A percentile compares a stretch with the other conserved stretches of the same genome.
Evolutionary conservation across 176 grass and related monocot species (phyloP).

Genomic region (Stipa capillata): DNA sequence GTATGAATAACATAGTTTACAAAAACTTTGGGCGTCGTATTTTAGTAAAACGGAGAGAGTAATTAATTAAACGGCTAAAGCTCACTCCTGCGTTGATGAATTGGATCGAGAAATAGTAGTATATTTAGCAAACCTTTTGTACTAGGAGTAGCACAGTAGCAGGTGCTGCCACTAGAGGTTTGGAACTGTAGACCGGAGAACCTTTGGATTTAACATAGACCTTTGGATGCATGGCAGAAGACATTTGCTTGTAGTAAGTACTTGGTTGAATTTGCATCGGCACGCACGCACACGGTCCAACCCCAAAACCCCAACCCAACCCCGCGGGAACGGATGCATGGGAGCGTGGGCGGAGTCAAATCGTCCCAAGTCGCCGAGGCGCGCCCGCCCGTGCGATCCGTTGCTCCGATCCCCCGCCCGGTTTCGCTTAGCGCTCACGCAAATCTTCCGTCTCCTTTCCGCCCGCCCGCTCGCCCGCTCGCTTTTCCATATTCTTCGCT

Average conservation of each 20-base stretch:
- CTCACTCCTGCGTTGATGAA: not conserved
- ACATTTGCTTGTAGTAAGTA: not conserved
- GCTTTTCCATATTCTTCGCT: constrained; percentile 11
- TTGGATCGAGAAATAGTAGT: not conserved
- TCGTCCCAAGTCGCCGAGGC: not conserved
- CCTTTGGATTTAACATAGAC: not conserved
- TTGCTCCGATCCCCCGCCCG: not conserved
- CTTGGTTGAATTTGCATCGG: constrained; percentile 1
- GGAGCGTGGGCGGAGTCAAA: not conserved
- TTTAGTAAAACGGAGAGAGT: too few relatives aligned
- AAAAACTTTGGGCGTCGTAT: too few relatives aligned
- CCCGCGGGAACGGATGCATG: not conserved
- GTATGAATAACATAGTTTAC: too few relatives aligned
- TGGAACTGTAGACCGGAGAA: too few relatives aligned
- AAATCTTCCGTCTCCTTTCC: not conserved
- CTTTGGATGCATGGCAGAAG: not conserved
- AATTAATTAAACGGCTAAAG: not conserved
- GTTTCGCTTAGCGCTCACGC: constrained; percentile 13
- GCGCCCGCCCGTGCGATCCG: not conserved
- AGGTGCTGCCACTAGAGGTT: not conserved
- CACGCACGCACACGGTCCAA: too few relatives aligned
- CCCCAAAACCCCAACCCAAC: too few relatives aligned
- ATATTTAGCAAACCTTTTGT: not conserved
- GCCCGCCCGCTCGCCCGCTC: not conserved
- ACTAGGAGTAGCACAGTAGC: not conserved